These are phyloP conservation scores for Pythium brachiatum DNA, from an alignment of 352 stramenopile species.

Conservation along the genomic window DNA sequence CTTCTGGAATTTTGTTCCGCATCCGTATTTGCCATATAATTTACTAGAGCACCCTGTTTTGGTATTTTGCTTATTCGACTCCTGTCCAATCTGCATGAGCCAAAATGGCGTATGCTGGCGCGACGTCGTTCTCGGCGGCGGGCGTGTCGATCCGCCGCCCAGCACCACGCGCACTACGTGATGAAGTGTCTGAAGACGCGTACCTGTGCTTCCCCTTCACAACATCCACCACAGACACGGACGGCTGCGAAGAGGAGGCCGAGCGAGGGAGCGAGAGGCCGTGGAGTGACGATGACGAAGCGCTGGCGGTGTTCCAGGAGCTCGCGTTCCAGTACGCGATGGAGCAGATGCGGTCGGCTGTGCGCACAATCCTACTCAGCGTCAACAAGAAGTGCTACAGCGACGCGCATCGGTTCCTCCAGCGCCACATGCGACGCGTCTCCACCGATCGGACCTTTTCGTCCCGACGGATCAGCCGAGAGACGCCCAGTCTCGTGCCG, in stretches of 20 bases:
- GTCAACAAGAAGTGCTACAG: slow-evolving; percentile 72
- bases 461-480: not conserved
- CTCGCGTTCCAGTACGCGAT: slow-evolving; percentile 64
- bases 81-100: not conserved
- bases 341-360: slow-evolving; percentile 45
- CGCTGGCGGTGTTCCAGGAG: slow-evolving; percentile 40
- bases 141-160: slow-evolving; percentile 14
- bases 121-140: slow-evolving; percentile 2
- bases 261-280: not conserved
- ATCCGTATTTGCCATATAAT: too few species aligned
- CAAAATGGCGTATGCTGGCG: not conserved
- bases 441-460: not conserved
- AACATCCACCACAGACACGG: not conserved
- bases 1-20: too few species aligned
- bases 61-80: not conserved
- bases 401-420: slow-evolving; percentile 59
- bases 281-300: slow-evolving; percentile 18
- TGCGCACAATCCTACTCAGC: slow-evolving; percentile 58
- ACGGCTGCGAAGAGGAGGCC: not conserved
- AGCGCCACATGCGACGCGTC: slow-evolving; percentile 39
- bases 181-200: not conserved
- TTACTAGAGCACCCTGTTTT: not conserved
- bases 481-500: slow-evolving; percentile 12
- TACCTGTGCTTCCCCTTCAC: not conserved
- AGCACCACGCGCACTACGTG: not conserved